Evolutionary conservation across 805 yeast species (phyloP), one percentile per base, ranked within the genome.

Genomic region (Torulaspora microellipsoides): DNA sequence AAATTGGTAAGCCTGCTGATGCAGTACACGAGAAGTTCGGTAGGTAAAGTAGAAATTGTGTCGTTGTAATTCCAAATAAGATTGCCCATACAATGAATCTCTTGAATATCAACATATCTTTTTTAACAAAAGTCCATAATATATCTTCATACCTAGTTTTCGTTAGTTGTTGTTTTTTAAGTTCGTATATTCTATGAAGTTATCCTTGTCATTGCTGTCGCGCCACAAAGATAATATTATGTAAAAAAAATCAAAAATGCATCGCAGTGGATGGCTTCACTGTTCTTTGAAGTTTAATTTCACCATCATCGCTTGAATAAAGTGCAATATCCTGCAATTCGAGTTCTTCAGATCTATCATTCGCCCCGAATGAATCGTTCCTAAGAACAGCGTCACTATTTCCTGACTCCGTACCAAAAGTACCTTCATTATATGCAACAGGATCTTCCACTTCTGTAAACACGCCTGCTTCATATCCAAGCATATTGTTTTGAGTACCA

Each of bases 21-120:
- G 48, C 38, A 1, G 54, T 47, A 36, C 66, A 62, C 10, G 62
- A 48, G 15, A 57, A 51, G 27, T 46, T 53, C 8, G 64, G 60
- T 14, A 62, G 31, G 37, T 58, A 56, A 1, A 58, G 43, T 6
- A 54, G 30, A 23, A 57, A 41, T 23, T 58, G 63, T 14, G 48
- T 34, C 8, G 47, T 23, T 8, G 52, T 44, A 4, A 55, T 34
- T 13, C 40, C 32, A 15, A 49, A 31, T n/a, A 56, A 15, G 4
- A 51, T 36, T 11, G 42, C 32, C 60, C 59, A 56, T 10, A 53
- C 37, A 3, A 56, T 37, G 8, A 53, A 44, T 15, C 52, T 42
- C 37, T 47, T 52, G 23, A 51, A 40, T n/a, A 51, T 28, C 8
- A 48, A 30, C 52, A 49, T 47, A 6, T 28, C 20, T 37, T 11